Percentiles rank a stretch among this genome's conserved stretches.
Evolutionary conservation across 768 basidiomycete species (phyloP).

Genomic region (Boletus coccyginus): DNA sequence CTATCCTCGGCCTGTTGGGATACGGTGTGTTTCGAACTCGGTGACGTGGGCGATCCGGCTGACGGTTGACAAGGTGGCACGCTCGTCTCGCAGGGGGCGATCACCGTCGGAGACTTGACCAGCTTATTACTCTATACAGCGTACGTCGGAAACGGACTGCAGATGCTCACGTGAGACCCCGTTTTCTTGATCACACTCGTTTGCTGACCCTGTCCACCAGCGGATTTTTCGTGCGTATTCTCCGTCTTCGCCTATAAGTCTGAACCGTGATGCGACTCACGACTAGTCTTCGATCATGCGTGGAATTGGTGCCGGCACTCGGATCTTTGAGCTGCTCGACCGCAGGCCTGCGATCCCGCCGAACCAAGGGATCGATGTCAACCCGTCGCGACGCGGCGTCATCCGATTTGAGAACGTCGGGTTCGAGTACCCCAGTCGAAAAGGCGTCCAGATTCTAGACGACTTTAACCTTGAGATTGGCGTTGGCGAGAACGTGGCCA

Average conservation of each 20-base stretch:
- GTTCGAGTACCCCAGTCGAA: slow-evolving; percentile 89
- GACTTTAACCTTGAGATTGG: slow-evolving; percentile 78
- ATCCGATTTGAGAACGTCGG: slow-evolving; percentile 80
- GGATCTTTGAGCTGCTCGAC: slow-evolving; percentile 93
- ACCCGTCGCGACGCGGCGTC: slow-evolving; percentile 56
- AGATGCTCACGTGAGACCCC: slow-evolving; percentile 67
- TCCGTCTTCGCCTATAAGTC: background rate
- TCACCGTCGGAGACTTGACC: slow-evolving; percentile 90
- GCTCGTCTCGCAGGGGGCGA: slow-evolving; percentile 82
- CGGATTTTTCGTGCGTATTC: slow-evolving; percentile 37
- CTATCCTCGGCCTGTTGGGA: slow-evolving; percentile 81
- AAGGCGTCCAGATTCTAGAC: slow-evolving; percentile 75
- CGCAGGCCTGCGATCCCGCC: slow-evolving; percentile 72
- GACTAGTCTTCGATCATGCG: slow-evolving; percentile 89
- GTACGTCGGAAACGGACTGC: slow-evolving; percentile 79
- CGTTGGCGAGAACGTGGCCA: slow-evolving; percentile 84
- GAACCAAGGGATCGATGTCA: slow-evolving; percentile 55
- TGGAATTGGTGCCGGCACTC: slow-evolving; percentile 87
- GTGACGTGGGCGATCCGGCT: background rate
- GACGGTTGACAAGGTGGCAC: slow-evolving; percentile 63
- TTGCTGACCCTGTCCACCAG: slow-evolving; percentile 20
- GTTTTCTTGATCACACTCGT: background rate
- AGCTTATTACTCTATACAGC: slow-evolving; percentile 88
- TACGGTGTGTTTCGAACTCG: slow-evolving; percentile 58
- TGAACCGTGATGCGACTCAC: no score